Conservation (phyloP, 441 rosid species). For the Gossypium davidsonii region DNA sequence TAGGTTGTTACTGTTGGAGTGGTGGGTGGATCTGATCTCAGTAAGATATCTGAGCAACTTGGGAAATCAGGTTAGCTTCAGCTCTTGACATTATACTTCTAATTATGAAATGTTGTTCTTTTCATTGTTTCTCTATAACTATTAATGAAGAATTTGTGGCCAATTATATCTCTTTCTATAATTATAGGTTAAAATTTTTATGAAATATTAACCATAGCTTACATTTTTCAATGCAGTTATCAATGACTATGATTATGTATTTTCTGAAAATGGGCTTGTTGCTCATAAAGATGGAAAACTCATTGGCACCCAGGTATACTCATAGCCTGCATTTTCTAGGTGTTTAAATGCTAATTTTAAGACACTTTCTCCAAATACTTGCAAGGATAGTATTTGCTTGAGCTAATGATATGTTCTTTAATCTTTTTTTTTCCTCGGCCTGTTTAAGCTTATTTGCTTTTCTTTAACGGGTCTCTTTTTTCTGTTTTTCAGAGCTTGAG, state of each 20-base stretch:
- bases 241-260: slow-evolving; percentile 73
- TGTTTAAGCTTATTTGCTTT: slow-evolving; percentile 5
- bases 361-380: background rate
- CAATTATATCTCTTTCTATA: background rate
- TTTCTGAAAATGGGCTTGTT: slow-evolving; percentile 96
- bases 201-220: background rate
- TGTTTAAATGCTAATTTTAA: background rate
- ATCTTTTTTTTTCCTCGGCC: background rate
- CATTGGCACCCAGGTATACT: slow-evolving; percentile 72
- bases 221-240: slow-evolving; percentile 44
- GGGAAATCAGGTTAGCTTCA: slow-evolving; percentile 60
- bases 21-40: slow-evolving; percentile 93
- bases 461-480: slow-evolving; percentile 19
- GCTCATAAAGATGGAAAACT: slow-evolving; percentile 88
- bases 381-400: background rate
- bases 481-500: slow-evolving; percentile 65
- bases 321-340: background rate
- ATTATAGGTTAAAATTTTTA: background rate
- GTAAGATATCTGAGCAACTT: slow-evolving; percentile 89
- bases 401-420: background rate
- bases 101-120: background rate
- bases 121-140: background rate
- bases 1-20: slow-evolving; percentile 87
- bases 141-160: background rate
- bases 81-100: background rate